Conservation (phyloP, 345 rosid genomes). For the Ceriops decandra region DNA sequence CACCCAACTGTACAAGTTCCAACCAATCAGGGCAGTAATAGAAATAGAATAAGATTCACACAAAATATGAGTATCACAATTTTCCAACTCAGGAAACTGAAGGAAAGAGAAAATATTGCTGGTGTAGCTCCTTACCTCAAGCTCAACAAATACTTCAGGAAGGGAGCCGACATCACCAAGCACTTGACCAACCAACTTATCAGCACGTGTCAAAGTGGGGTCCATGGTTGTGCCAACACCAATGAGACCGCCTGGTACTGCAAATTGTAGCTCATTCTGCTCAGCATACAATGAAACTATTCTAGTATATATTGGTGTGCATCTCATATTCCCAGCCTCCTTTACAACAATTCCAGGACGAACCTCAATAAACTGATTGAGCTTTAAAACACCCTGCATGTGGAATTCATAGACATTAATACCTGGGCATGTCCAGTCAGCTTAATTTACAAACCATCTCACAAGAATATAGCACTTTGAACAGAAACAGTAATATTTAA, state of each 20-base stretch:
- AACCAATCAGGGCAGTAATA: no score
- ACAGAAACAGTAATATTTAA: background rate
- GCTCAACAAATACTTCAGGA: slow-evolving; percentile 88
- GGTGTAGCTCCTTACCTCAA: slow-evolving; percentile 53
- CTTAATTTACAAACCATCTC: background rate
- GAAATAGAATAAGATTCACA: no score
- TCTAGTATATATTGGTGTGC: slow-evolving; percentile 93
- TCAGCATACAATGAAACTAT: slow-evolving; percentile 80
- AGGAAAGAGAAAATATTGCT: background rate
- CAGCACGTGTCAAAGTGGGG: slow-evolving; percentile 94
- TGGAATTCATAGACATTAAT: background rate
- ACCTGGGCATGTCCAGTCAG: background rate
- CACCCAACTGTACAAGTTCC: no score
- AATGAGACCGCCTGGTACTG: slow-evolving; percentile 96
- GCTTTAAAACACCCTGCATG: slow-evolving; percentile 87
- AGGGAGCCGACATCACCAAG: slow-evolving; percentile 93
- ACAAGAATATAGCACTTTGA: background rate
- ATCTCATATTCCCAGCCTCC: slow-evolving; percentile 73
- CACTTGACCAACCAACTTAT: slow-evolving; percentile 94
- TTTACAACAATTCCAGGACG: slow-evolving; percentile 86
- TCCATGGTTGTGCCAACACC: slow-evolving; percentile 99
- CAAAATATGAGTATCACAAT: no score
- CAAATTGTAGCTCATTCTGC: slow-evolving; percentile 93
- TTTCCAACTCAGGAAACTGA: no score
- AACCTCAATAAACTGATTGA: slow-evolving; percentile 78